Evolutionary conservation across 1,284 basidiomycete genomes (phyloP), one percentile per base, ranked within the genome.

Genomic region (Moesziomyces sp.): DNA sequence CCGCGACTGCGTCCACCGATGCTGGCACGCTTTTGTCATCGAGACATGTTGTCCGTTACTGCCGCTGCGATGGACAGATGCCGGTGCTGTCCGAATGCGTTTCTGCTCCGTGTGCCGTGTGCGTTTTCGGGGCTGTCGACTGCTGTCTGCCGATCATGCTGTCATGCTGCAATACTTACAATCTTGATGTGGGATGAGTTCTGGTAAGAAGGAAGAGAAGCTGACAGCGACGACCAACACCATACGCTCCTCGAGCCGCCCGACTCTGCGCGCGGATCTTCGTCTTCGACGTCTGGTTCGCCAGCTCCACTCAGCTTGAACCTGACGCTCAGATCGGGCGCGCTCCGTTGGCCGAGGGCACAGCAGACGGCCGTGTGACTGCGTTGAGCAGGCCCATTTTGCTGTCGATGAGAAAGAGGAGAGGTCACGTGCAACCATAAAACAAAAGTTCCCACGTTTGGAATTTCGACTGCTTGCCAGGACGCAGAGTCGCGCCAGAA

Each of bases 101-200:
- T 28, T 7, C 26, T 28, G 6, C 26, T 28, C 1, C 6, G 6
- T 28, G 1, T 6, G 5, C 6, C 5, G 24, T 34, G 10, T 50
- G 3, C 24, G 28, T 3, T 24, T 5, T 45, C n/a, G 38, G 3
- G 16, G 40, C 42, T 42, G 16, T 16, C 11, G 10, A 24, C 28
- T 38, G n/a, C n/a, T 16, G 35, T 40, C 34, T 54, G 43, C 34
- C 40, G 44, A 9, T 16, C 13, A 23, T 45, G 43, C 19, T n/a
- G 18, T 21, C 19, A 21, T 10, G 11, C 11, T n/a, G 19, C 28
- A 30, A 51, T 23, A 64, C 67, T 64, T 70, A 69, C 66, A 59
- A 63, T 69, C 66, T 69, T 69, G 66, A 59, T 59, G 60, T 68
- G 57, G 52, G 59, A 55, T 58, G 57, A 44, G 42, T 69, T 56